Evolutionary conservation across 768 basidiomycete species (phyloP), one percentile per base, ranked within the genome.

Genomic region (Suillus subalutaceus): DNA sequence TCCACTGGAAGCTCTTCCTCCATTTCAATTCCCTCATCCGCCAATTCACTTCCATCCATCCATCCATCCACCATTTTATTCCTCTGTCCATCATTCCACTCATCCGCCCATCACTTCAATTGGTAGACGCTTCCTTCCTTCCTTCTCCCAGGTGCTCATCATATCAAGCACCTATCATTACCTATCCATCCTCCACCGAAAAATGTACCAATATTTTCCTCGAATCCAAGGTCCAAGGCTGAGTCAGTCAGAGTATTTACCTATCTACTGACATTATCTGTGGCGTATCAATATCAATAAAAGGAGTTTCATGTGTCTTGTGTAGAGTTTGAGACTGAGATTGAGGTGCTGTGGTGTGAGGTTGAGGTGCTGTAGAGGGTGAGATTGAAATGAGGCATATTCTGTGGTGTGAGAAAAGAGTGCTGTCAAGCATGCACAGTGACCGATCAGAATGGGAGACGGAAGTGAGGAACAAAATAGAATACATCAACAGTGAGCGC

Each of bases 211-310:
- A 20, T 4, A 56, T 12, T 9, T 32, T 56, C 32, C 18, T 55
- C 9, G 6, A 16, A 53, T 10, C 4, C 30, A 12, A 55, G 20
- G 18, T n/a, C 18, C 20, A 35, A 35, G 20, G 18, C 18, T 12
- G 32, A 35, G 55, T 12, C 20, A 12, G 52, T 53, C 53, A 56
- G 15, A 53, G 32, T 56, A 13, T 15, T 3, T 37, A 37, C 35
- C 35, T n/a, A 56, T 37, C 55, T 56, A 56, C 55, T 35, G 55
- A 35, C 55, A 35, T 56, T n/a, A n/a, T n/a, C 32, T 56, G 6
- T 4, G 55, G 13, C 55, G 12, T 56, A 56, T 35, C 32, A 6
- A 35, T n/a, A 35, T n/a, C 55, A 37, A 56, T 56, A 56, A 37
- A 56, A 56, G 12, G 20, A 20, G 55, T 13, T 37, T 56, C 6